Evolutionary conservation across 306 rosid species (phyloP).

Genomic region (Pyrus betulifolia): DNA sequence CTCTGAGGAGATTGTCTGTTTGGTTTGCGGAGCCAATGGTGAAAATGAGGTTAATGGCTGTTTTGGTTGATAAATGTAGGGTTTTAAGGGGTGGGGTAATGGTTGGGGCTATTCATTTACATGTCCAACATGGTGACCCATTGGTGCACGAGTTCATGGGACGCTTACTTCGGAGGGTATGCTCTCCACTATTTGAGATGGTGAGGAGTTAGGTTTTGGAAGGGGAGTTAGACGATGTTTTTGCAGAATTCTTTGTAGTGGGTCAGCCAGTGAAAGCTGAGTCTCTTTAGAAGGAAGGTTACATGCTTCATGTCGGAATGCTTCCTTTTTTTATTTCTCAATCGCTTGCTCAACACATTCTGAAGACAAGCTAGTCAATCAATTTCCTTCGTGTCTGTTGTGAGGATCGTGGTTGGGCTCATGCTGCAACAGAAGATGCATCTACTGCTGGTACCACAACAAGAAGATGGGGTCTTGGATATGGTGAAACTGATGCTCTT

Average conservation of each 20-base stretch:
- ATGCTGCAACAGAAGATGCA: conserved; percentile 72
- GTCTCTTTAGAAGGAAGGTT: conserved; percentile 97
- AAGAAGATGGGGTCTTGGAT: conserved; percentile 78
- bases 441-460: conserved; percentile 63
- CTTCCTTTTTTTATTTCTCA: conserved; percentile 87
- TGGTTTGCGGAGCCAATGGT: conserved; percentile 96
- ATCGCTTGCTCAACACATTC: conserved; percentile 85
- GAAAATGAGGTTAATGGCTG: conserved; percentile 90
- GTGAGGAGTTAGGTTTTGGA: conserved; percentile 91
- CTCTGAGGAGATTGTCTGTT: conserved; percentile 71
- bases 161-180: conserved; percentile 65
- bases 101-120: conserved; percentile 90
- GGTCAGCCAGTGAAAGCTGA: conserved; percentile 94
- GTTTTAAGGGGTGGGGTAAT: conserved; percentile 84
- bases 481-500: conserved; percentile 91
- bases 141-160: conserved; percentile 85
- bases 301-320: conserved; percentile 78
- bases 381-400: conserved; percentile 96
- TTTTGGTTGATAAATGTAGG: conserved; percentile 85
- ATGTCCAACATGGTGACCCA: conserved; percentile 91
- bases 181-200: conserved; percentile 91
- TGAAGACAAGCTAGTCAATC: conserved; percentile 93
- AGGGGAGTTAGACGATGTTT: conserved; percentile 92
- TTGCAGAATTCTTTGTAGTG: conserved; percentile 76
- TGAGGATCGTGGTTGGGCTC: conserved; percentile 90